Evolutionary conservation across 2,329 filamentous ascomycete genomes (phyloP).

Genomic region (Claviceps lovelessii): DNA sequence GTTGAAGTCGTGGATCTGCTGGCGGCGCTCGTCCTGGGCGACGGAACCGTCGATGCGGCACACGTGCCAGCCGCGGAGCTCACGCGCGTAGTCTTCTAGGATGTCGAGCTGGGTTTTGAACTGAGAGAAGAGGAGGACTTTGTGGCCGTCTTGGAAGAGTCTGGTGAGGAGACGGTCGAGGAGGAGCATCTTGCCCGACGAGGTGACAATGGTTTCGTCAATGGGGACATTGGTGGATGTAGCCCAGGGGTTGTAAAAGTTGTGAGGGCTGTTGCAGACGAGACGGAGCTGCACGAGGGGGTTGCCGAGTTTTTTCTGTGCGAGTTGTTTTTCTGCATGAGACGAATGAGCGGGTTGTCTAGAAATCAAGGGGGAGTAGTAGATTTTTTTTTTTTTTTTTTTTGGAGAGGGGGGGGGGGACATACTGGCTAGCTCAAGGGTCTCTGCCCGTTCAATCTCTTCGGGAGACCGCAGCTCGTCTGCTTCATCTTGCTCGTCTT

Average conservation of each 20-base stretch:
- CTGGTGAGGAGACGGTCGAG: slow-evolving; percentile 71
- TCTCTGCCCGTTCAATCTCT: slow-evolving; percentile 50
- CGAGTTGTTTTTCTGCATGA: slow-evolving; percentile 64
- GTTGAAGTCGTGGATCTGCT: slow-evolving; percentile 63
- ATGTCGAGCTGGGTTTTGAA: slow-evolving; percentile 93
- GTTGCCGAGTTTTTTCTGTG: slow-evolving; percentile 83
- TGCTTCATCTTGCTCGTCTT: slow-evolving; percentile 23
- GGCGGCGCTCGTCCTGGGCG: slow-evolving; percentile 54
- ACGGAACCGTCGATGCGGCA: slow-evolving; percentile 89
- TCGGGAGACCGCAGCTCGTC: slow-evolving; percentile 31
- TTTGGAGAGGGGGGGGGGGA: slow-evolving; percentile 5
- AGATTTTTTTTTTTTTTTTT: too few species aligned
- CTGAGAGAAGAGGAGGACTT: slow-evolving; percentile 90
- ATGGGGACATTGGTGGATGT: slow-evolving; percentile 42
- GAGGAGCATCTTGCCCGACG: slow-evolving; percentile 90
- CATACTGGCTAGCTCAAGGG: slow-evolving; percentile 62
- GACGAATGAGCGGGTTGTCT: neutral
- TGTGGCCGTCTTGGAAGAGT: slow-evolving; percentile 63
- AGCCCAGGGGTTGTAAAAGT: slow-evolving; percentile 88
- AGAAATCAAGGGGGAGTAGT: neutral
- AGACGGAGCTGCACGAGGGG: slow-evolving; percentile 82
- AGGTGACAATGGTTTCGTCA: slow-evolving; percentile 71
- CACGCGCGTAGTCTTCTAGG: slow-evolving; percentile 65
- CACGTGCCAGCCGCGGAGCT: slow-evolving; percentile 64
- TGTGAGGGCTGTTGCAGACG: slow-evolving; percentile 86